Percentiles rank a stretch among this genome's conserved stretches.
Conservation (phyloP, 257 asterid species). For the Solanum pimpinellifolium region DNA sequence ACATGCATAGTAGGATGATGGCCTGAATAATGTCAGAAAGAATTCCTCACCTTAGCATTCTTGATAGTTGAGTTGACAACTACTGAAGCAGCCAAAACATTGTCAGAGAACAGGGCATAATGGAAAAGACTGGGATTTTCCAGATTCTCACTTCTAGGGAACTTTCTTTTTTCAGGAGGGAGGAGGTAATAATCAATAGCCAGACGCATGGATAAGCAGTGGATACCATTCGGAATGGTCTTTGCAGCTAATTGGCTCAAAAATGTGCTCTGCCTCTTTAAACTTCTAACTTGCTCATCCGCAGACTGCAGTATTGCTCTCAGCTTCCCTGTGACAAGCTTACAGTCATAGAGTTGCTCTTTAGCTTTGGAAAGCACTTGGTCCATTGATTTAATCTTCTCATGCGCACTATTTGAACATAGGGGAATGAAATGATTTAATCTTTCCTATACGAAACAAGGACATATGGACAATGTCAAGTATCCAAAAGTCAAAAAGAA, state of each 20-base stretch:
- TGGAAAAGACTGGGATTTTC: conserved; percentile 83
- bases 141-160: conserved; percentile 73
- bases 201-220: conserved; percentile 84
- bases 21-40: neutral
- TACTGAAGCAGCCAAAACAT: conserved; percentile 94
- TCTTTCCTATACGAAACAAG: neutral
- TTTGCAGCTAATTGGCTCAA: conserved; percentile 94
- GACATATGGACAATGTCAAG: neutral
- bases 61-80: conserved; percentile 84
- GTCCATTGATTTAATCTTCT: conserved; percentile 76
- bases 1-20: neutral
- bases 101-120: conserved; percentile 93
- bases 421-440: neutral
- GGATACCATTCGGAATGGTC: conserved; percentile 92
- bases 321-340: conserved; percentile 81
- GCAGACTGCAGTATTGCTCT: conserved; percentile 97
- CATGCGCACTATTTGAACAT: conserved; percentile 53
- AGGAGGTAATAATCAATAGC: conserved; percentile 89
- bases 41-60: conserved; percentile 71
- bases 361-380: conserved; percentile 82
- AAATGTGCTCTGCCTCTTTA: conserved; percentile 96
- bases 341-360: conserved; percentile 85
- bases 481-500: neutral
- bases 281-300: conserved; percentile 91
- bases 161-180: conserved; percentile 69